phyloP scores from a whole-genome alignment of 2,329 filamentous ascomycete genomes.

The Alternaria sp. region DNA sequence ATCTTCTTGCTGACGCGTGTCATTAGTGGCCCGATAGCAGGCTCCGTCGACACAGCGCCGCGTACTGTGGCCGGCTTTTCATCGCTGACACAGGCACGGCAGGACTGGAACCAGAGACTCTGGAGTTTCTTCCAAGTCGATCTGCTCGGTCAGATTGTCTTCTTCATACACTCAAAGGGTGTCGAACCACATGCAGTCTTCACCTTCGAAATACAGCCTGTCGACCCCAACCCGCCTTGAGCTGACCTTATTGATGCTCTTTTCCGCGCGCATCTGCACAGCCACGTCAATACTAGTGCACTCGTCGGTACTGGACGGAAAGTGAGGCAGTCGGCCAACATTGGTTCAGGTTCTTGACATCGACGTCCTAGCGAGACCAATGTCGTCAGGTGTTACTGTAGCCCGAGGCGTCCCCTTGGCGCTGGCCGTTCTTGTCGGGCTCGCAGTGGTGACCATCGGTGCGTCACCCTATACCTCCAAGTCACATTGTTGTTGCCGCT shows the following conservation, averaged over 20 bases:
- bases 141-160: rapidly evolving
- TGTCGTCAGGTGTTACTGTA: background rate
- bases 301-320: background rate
- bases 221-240: background rate
- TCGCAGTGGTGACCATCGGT: background rate
- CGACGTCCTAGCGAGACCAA: background rate
- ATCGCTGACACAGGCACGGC: background rate
- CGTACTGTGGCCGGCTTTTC: too few relatives aligned
- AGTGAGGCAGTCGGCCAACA: background rate
- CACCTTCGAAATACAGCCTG: background rate
- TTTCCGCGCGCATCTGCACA: background rate
- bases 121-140: background rate
- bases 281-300: background rate
- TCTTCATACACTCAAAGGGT: background rate
- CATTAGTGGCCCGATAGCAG: background rate
- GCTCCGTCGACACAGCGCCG: background rate
- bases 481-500: background rate
- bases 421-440: background rate
- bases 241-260: background rate
- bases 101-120: background rate
- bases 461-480: background rate
- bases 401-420: background rate
- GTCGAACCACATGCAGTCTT: background rate
- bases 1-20: background rate
- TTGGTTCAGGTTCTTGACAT: background rate